Conservation (phyloP, 768 basidiomycete species). For the Lactifluus pinguis region DNA sequence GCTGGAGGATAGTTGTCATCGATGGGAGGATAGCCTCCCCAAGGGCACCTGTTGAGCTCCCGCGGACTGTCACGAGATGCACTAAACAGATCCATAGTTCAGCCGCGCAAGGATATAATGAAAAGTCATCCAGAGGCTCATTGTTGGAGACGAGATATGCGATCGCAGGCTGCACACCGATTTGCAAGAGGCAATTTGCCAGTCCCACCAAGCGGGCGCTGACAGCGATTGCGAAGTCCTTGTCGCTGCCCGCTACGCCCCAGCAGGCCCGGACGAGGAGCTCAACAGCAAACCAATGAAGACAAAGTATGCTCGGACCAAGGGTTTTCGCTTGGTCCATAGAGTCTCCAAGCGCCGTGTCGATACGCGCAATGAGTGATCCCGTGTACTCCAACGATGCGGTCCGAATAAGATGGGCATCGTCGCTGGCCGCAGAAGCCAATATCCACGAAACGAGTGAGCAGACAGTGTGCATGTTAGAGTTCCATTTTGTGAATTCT, state of each 20-base stretch:
- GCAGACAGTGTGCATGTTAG: conserved; percentile 30
- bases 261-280: conserved; percentile 9
- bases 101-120: conserved; percentile 35
- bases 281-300: conserved; percentile 17
- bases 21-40: conserved; percentile 37
- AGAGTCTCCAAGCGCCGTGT: conserved; percentile 3
- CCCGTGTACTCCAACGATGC: conserved; percentile 10
- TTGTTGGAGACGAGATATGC: conserved; percentile 29
- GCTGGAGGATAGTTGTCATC: conserved; percentile 26
- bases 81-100: conserved; percentile 73
- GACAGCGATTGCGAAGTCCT: conserved; percentile 3
- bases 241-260: not conserved
- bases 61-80: conserved; percentile 28
- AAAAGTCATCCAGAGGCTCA: conserved; percentile 29
- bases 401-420: conserved; percentile 11
- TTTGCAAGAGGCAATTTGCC: conserved; percentile 36
- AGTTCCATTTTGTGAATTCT: conserved; percentile 32
- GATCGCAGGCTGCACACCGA: conserved; percentile 43
- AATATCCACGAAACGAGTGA: conserved; percentile 13
- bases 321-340: not conserved
- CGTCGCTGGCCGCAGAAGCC: not conserved
- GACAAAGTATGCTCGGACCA: not conserved
- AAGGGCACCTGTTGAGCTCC: conserved; percentile 11
- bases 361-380: conserved; percentile 12
- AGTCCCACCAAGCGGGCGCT: conserved; percentile 1